phyloP scores from a whole-genome alignment of 306 rosid genomes.

The Castanea crenata region DNA sequence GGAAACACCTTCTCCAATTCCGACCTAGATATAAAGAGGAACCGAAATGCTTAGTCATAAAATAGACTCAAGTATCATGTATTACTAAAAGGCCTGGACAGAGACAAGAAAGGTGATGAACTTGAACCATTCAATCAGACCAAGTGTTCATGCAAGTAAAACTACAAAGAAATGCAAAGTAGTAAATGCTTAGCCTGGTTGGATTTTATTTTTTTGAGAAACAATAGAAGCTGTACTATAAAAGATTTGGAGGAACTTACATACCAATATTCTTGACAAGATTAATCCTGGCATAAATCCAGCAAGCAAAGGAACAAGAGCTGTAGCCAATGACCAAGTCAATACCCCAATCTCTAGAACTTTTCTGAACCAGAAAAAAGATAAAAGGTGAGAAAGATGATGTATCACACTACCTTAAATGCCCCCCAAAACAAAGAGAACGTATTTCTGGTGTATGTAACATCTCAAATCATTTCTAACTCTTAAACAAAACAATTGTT shows the following conservation, averaged over 20 bases:
- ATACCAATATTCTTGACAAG: slow-evolving; percentile 80
- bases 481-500: slow-evolving; percentile 9
- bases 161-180: neutral
- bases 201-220: neutral
- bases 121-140: slow-evolving; percentile 5
- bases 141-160: slow-evolving; percentile 7
- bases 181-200: neutral
- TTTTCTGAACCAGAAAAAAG: slow-evolving; percentile 51
- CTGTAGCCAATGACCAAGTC: slow-evolving; percentile 87
- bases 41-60: slow-evolving; percentile 24
- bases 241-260: slow-evolving; percentile 19
- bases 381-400: slow-evolving; percentile 11
- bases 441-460: neutral
- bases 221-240: neutral
- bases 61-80: slow-evolving; percentile 2
- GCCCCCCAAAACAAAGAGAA: neutral
- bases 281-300: slow-evolving; percentile 87
- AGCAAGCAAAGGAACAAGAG: slow-evolving; percentile 78
- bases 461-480: neutral
- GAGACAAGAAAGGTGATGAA: slow-evolving; percentile 14
- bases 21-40: slow-evolving; percentile 62
- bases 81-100: neutral
- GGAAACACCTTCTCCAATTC: slow-evolving; percentile 99
- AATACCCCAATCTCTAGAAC: slow-evolving; percentile 86
- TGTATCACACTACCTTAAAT: slow-evolving; percentile 2